These are phyloP conservation scores for Populus tremula DNA, from an alignment of 345 rosid species.

Conservation along the genomic window DNA sequence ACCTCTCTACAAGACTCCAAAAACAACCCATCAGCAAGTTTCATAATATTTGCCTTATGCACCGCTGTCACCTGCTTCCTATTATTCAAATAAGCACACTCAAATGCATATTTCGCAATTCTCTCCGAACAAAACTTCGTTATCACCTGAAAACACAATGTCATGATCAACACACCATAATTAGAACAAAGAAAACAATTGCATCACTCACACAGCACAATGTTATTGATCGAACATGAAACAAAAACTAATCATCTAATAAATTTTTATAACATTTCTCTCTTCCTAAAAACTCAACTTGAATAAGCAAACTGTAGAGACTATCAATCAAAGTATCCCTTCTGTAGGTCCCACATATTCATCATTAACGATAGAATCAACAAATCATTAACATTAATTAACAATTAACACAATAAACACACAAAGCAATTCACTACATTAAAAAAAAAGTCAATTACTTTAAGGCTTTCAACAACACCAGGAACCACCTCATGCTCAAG, in stretches of 20 bases:
- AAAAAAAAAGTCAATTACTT: conserved; percentile 41
- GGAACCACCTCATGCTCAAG: conserved; percentile 95
- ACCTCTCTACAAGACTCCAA: conserved; percentile 93
- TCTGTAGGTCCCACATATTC: neutral
- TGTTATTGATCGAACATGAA: neutral
- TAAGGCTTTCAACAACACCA: conserved; percentile 93
- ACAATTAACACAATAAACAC: neutral
- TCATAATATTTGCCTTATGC: conserved; percentile 97
- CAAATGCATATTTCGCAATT: conserved; percentile 88
- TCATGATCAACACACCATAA: neutral
- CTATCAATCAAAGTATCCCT: neutral
- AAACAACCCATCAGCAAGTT: conserved; percentile 94
- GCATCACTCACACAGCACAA: neutral
- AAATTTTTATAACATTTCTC: neutral
- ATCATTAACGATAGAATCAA: neutral
- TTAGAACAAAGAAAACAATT: neutral
- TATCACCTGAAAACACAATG: conserved; percentile 54
- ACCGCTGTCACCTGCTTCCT: conserved; percentile 94
- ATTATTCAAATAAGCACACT: conserved; percentile 90
- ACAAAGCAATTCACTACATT: neutral
- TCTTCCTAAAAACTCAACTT: neutral
- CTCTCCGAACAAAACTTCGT: conserved; percentile 98
- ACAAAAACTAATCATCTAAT: neutral
- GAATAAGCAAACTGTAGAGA: neutral
- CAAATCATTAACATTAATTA: too few species aligned